Conservation (phyloP, 805 yeast genomes). For the Saccharomycopsis lassenensis region DNA sequence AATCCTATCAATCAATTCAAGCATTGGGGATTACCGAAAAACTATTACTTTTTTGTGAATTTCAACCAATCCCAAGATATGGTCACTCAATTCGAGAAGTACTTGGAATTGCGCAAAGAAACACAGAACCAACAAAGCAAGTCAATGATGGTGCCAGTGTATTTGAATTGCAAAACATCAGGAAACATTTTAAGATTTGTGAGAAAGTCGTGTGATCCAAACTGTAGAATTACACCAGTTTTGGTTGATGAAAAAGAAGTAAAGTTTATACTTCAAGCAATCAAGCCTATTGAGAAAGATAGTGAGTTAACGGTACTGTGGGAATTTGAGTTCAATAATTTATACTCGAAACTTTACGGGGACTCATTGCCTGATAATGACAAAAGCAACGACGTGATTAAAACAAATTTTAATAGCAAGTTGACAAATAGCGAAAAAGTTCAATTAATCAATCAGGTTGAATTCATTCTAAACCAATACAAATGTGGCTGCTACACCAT, state of each 20-base stretch:
- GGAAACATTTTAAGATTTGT: constrained; percentile 72
- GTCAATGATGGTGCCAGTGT: constrained; percentile 6
- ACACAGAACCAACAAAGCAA: background rate
- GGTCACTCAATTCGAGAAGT: background rate
- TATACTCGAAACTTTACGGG: constrained; percentile 46
- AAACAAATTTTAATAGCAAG: constrained; percentile 36
- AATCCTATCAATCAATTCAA: constrained; percentile 71
- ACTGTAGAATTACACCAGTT: constrained; percentile 50
- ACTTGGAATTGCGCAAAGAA: constrained; percentile 1
- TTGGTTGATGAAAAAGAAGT: constrained; percentile 28
- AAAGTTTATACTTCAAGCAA: constrained; percentile 47
- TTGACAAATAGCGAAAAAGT: constrained; percentile 43
- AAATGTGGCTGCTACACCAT: constrained; percentile 45
- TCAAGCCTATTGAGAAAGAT: constrained; percentile 45
- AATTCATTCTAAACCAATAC: constrained; percentile 46
- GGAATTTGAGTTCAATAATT: constrained; percentile 83
- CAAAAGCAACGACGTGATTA: constrained; percentile 13
- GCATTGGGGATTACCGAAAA: constrained; percentile 54
- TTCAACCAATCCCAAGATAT: constrained; percentile 7
- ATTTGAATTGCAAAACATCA: constrained; percentile 28
- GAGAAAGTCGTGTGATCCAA: constrained; percentile 67
- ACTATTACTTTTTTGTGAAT: constrained; percentile 17
- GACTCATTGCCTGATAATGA: constrained; percentile 26
- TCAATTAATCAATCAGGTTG: constrained; percentile 48
- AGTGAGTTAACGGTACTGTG: constrained; percentile 71